These are phyloP conservation scores for Porphyrellus sp. DNA, from an alignment of 1,284 basidiomycete genomes.

Conservation along the genomic window DNA sequence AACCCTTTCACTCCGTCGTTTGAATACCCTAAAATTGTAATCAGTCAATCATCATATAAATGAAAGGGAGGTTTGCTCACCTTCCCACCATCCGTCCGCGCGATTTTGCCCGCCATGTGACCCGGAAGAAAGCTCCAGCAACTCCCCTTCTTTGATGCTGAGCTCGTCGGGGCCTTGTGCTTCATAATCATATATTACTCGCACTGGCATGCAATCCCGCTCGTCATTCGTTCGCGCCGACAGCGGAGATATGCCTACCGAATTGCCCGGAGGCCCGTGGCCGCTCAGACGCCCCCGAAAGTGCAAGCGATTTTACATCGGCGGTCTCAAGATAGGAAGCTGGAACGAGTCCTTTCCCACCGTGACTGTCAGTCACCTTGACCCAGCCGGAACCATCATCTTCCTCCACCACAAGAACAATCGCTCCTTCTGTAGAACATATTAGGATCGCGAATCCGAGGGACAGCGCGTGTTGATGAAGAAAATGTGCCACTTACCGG, in stretches of 20 bases:
- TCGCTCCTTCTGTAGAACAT: slow-evolving; percentile 49
- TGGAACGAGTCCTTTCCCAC: slow-evolving; percentile 70
- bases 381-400: slow-evolving; percentile 86
- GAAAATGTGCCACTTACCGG: slow-evolving; percentile 43
- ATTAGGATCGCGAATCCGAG: slow-evolving; percentile 16
- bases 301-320: slow-evolving; percentile 24
- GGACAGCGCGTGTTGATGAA: slow-evolving; percentile 2
- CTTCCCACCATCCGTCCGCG: slow-evolving; percentile 83
- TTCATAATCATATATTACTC: slow-evolving; percentile 66
- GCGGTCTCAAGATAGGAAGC: slow-evolving; percentile 65
- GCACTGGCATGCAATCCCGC: slow-evolving; percentile 44
- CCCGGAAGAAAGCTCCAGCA: slow-evolving; percentile 62
- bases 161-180: slow-evolving; percentile 70
- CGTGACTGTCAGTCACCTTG: slow-evolving; percentile 60
- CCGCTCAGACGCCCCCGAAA: slow-evolving; percentile 13
- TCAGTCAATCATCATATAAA: slow-evolving; percentile 26
- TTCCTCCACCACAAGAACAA: slow-evolving; percentile 62
- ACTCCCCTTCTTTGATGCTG: slow-evolving; percentile 56
- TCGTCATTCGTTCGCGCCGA: slow-evolving; percentile 5
- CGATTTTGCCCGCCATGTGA: slow-evolving; percentile 59
- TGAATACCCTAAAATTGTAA: slow-evolving; percentile 52
- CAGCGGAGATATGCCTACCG: slow-evolving; percentile 38
- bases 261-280: slow-evolving; percentile 41
- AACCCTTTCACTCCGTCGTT: slow-evolving; percentile 64
- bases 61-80: slow-evolving; percentile 35